Percentiles rank a stretch among this genome's conserved stretches.
These are phyloP conservation scores for Ustilago lituana DNA, from an alignment of 1,284 basidiomycete species.

Conservation along the genomic window DNA sequence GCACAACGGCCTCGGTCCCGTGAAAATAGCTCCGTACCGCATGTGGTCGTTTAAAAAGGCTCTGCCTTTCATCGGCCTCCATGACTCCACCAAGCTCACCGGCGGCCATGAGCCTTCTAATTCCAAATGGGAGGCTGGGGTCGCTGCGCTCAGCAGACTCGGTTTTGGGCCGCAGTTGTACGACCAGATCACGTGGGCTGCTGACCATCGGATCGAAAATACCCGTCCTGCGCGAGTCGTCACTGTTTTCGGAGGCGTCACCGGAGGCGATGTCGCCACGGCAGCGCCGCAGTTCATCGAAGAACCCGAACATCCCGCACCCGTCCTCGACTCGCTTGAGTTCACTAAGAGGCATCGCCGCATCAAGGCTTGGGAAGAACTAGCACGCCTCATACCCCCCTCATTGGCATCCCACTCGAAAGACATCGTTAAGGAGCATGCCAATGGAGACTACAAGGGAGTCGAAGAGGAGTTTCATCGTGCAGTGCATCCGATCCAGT, in stretches of 20 bases:
- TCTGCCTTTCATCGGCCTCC: constrained; percentile 8
- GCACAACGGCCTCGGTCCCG: too few relatives aligned
- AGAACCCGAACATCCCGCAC: constrained; percentile 1
- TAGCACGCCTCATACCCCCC: constrained; percentile 2
- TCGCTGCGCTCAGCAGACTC: neutral
- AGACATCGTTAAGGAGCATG: constrained; percentile 1
- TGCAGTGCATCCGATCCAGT: constrained; percentile 27
- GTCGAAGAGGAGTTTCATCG: neutral
- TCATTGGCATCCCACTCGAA: constrained; percentile 6
- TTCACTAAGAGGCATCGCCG: neutral
- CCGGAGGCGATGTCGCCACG: neutral
- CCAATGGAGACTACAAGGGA: neutral
- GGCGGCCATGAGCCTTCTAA: neutral
- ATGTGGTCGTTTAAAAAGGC: constrained; percentile 1
- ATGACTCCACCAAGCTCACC: neutral
- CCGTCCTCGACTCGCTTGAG: neutral
- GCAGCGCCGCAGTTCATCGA: neutral
- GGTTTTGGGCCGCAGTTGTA: neutral
- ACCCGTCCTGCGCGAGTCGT: neutral
- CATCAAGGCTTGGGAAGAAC: constrained; percentile 5
- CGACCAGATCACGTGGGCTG: constrained; percentile 2
- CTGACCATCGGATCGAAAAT: neutral
- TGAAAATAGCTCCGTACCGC: constrained; percentile 12
- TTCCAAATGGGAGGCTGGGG: neutral
- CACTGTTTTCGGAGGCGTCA: constrained; percentile 1